Conservation (phyloP, 73 alveolate genomes). For the Tetrahymena malaccensis region DNA sequence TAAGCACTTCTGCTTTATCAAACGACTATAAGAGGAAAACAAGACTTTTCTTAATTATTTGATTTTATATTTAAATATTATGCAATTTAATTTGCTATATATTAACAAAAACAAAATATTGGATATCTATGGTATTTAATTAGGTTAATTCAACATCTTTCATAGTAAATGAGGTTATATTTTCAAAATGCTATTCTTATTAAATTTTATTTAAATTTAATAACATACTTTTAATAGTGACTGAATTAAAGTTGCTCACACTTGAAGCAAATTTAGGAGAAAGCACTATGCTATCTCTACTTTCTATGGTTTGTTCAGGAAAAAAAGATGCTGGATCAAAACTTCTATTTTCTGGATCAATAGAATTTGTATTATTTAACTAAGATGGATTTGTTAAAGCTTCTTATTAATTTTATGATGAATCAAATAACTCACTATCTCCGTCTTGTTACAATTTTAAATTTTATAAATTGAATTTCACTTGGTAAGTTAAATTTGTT, state of each 20-base stretch:
- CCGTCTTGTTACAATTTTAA: not conserved
- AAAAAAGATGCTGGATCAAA: not conserved
- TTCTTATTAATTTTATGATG: too few species aligned
- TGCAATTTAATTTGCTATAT: not conserved
- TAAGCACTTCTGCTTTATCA: not conserved
- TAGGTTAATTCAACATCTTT: not conserved
- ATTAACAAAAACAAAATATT: not conserved
- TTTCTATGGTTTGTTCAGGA: not conserved
- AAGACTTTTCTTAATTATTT: not conserved
- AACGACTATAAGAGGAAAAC: not conserved
- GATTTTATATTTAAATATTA: not conserved
- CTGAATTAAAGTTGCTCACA: not conserved
- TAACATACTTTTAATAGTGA: not conserved
- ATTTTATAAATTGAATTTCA: not conserved
- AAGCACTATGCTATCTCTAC: not conserved
- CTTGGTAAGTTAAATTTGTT: not conserved
- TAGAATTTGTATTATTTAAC: not conserved
- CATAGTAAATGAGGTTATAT: not conserved
- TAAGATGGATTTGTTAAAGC: not conserved
- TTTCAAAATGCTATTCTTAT: not conserved
- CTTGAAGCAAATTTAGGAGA: not conserved
- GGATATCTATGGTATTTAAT: not conserved
- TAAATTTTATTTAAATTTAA: not conserved
- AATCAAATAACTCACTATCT: not conserved
- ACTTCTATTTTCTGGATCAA: not conserved